Evolutionary conservation across 495 filamentous ascomycete genomes (phyloP).

Genomic region (Sporormia fimetaria): DNA sequence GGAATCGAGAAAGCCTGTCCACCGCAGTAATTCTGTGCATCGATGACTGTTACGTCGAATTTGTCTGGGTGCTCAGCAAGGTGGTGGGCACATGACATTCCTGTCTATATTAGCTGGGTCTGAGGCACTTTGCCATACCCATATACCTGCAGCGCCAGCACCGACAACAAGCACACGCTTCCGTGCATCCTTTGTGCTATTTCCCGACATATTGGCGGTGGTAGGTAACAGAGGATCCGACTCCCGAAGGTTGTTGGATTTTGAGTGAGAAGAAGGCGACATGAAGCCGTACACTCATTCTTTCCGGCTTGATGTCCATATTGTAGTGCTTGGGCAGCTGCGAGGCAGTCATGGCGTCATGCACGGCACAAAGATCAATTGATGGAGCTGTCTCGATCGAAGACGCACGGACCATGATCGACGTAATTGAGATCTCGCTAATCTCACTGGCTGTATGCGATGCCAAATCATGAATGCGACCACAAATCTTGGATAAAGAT

Average conservation of each 20-base stretch:
- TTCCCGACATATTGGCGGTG: neutral
- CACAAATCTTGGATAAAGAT: too few species aligned
- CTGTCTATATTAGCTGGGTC: slow-evolving; percentile 18
- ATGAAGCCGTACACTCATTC: too few species aligned
- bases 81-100: slow-evolving; percentile 63
- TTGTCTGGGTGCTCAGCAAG: slow-evolving; percentile 61
- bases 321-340: too few species aligned
- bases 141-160: slow-evolving; percentile 33
- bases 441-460: too few species aligned
- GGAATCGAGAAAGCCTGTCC: slow-evolving; percentile 73
- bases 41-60: slow-evolving; percentile 65
- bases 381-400: too few species aligned
- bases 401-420: too few species aligned
- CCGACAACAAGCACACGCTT: slow-evolving; percentile 34
- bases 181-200: neutral
- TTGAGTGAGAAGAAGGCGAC: neutral
- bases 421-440: too few species aligned
- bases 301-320: too few species aligned
- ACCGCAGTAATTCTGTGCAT: slow-evolving; percentile 55
- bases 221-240: neutral
- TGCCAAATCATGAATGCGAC: too few species aligned
- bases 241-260: neutral
- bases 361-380: too few species aligned
- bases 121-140: neutral
- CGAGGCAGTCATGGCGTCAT: too few species aligned